phyloP scores from a whole-genome alignment of 108 stramenopile species.

The Pelagomonas calceolata region DNA sequence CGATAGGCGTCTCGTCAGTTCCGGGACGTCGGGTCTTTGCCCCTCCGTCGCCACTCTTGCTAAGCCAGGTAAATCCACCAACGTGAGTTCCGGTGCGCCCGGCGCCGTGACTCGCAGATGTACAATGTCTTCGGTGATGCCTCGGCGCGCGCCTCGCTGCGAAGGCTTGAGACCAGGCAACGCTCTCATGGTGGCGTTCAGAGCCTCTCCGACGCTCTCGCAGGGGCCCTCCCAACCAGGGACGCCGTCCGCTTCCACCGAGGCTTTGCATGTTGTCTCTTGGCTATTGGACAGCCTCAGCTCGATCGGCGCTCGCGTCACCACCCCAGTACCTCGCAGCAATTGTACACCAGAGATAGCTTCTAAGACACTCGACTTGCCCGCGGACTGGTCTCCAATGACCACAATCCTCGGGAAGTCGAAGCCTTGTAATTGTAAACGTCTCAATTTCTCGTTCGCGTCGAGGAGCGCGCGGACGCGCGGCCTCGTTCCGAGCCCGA shows the following conservation, averaged over 20 bases:
- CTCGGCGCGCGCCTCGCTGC: slow-evolving; percentile 1
- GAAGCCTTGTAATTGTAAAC: slow-evolving; percentile 73
- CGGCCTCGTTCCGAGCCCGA: too few relatives aligned
- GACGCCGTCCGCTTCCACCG: too few relatives aligned
- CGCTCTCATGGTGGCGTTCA: too few relatives aligned
- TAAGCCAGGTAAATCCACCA: slow-evolving; percentile 94
- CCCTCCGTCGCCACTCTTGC: slow-evolving; percentile 90
- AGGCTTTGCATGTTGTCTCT: too few relatives aligned
- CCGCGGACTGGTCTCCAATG: slow-evolving; percentile 82
- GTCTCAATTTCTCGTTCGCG: slow-evolving; percentile 93
- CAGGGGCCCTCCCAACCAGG: too few relatives aligned
- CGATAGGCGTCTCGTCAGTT: slow-evolving; percentile 81
- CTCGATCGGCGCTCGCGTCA: slow-evolving; percentile 86
- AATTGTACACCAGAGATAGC: slow-evolving; percentile 76
- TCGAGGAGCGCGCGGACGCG: slow-evolving; percentile 96
- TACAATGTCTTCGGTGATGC: slow-evolving; percentile 77
- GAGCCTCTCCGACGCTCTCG: slow-evolving; percentile 9
- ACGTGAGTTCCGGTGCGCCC: slow-evolving; percentile 78
- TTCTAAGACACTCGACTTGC: slow-evolving; percentile 92
- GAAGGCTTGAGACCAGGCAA: too few relatives aligned
- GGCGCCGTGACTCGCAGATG: slow-evolving; percentile 85
- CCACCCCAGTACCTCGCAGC: slow-evolving; percentile 91
- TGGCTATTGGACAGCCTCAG: slow-evolving; percentile 81
- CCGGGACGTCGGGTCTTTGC: slow-evolving; percentile 91
- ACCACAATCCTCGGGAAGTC: slow-evolving; percentile 97